Base-by-base conservation (phyloP, 2,329 filamentous ascomycete species). In the Verticillium albo-atrum region DNA sequence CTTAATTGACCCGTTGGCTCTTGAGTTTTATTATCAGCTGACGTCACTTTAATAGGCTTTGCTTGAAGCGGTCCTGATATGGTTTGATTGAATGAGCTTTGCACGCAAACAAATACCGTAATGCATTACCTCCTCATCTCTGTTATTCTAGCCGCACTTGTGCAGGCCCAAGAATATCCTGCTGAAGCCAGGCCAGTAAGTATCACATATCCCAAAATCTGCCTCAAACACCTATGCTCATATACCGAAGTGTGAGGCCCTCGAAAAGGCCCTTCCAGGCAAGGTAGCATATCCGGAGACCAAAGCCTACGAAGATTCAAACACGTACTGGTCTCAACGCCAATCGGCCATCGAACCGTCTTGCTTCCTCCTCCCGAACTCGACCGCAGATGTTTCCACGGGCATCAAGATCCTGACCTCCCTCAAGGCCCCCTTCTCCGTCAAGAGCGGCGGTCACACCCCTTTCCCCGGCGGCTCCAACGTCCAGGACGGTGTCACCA, bases 381-480 rank as follows among this genome's bases (percentile, higher is more conserved):
- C 20, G 7, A 30, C 53, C 28, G 27, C 27, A 23, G 53, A 55
- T 28, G 53, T 55, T 3, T 55, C 53, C 28, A 20, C 20, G 6
- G 53, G 25, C 6, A 14, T 55, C 20, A 55, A 35, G 3, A 25
- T 35, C 15, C 27, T 55, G 25, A 30, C 23, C 57, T 59, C 25
- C 58, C 70, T 17, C 58, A 26, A n/a, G 5, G 28, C 23, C 55
- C 17, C 42, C 20, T 56, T 56, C 26, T 35, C 55, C 55, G 35
- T 56, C 35, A 35, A 37, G 17, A 30, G 55, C 17, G 55, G 55
- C 55, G 55, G 55, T 23, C 35, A 47, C n/a, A 37, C 75, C 2
- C 71, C 77, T 3, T 80, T 79, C 60, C 68, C 74, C 0, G 75
- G 74, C 4, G 72, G 73, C 2, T 77, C 78, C 6, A 72, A 68